Conservation (phyloP, 768 basidiomycete species). For the Candolleomyces eurysporus region DNA sequence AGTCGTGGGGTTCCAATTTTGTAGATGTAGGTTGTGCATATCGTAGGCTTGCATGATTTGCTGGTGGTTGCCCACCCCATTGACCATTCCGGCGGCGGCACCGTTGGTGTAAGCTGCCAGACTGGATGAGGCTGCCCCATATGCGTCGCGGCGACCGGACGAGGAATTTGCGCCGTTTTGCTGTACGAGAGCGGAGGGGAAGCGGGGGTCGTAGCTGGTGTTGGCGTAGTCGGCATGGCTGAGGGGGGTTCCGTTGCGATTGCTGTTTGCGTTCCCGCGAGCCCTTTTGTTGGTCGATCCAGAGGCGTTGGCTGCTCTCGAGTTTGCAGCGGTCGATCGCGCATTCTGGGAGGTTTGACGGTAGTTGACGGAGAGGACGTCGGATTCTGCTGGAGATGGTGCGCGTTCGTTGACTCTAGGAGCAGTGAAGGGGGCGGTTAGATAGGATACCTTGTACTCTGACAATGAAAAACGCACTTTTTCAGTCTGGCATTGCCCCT, state of each 20-base stretch:
- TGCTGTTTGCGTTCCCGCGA: conserved; percentile 34
- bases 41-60: conserved; percentile 41
- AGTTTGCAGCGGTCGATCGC: conserved; percentile 22
- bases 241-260: conserved; percentile 38
- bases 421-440: conserved; percentile 1
- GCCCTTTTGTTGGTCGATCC: conserved; percentile 11
- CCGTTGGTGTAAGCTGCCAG: not conserved
- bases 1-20: conserved; percentile 51
- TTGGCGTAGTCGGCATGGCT: conserved; percentile 19
- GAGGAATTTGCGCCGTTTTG: conserved; percentile 11
- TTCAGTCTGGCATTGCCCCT: conserved; percentile 55
- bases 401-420: conserved; percentile 50
- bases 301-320: conserved; percentile 23
- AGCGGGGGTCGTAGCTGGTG: conserved; percentile 32
- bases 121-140: conserved; percentile 9
- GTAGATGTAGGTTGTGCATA: conserved; percentile 31
- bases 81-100: not conserved
- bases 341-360: conserved; percentile 46
- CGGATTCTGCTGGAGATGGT: conserved; percentile 69
- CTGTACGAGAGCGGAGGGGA: conserved; percentile 13
- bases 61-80: conserved; percentile 21
- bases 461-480: conserved; percentile 45
- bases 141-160: conserved; percentile 20
- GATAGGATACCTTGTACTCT: not conserved
- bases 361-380: conserved; percentile 63